Base-by-base conservation (phyloP, 2,329 filamentous ascomycete species). In the Tolypocladium tropicale region DNA sequence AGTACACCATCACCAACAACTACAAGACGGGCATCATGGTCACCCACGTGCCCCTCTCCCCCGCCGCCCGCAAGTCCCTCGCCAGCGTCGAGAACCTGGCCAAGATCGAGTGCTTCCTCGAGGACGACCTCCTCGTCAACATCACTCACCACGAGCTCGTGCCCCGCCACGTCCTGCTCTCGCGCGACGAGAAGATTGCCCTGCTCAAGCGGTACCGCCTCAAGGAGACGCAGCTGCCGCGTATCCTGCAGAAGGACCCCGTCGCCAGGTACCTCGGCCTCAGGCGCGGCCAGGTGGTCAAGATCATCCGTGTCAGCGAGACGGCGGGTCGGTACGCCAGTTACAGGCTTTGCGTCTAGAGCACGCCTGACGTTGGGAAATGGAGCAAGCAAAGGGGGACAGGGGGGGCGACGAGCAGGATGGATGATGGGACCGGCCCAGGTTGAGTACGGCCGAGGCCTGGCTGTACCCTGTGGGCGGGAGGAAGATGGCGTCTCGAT, bases 131-230 rank as follows among this genome's bases (percentile, higher is more conserved):
- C 65, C 80, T 97, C 58, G 92, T 99, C 73, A 99, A 99, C 76
- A 97, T 99, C 72, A 97, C 93, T 58, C 89, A 92, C 72, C 94
- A 99, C 76, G 93, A 97, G 74, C 82, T 99, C 56, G 94, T 99
- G 33, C 94, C 94, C 49, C 91, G 89, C 70, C 94, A 99, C 70
- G 86, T 97, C 39, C 76, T 97, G 58, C 83, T 99, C 56, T 95
- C 90, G 66, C 82, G 85, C 50, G 90, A 95, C 66, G 94, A 99
- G 78, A 96, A 96, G 81, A 76, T 76, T 51, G 87, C 88, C 39
- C 76, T 99, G 66, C 79, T 99, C 58, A 85, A 91, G 74, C 81
- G 94, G 60, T 99, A 99, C 75, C 84, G 94, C 52, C 76, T 99
- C 72, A 97, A 96, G 83, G 94, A 99, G 80, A 96, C 90, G 11